Evolutionary conservation across 192 early-diverging fungal genomes (phyloP), one percentile per base, ranked within the genome.

Genomic region (Coemansia sp.): DNA sequence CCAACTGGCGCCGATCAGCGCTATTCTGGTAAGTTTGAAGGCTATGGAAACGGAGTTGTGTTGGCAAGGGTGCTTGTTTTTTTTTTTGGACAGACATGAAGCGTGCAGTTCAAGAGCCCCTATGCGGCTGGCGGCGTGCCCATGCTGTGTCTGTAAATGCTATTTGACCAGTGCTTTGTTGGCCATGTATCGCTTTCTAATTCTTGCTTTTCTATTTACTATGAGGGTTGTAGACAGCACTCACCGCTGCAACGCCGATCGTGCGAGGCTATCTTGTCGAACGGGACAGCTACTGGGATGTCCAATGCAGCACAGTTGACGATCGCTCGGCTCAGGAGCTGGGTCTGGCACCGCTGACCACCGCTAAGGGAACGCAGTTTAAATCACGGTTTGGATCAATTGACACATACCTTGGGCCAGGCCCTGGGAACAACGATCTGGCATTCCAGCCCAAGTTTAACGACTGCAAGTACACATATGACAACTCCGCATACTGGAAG

Each of bases 371-470:
- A 72, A 86, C 85, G 11, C 94, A 98, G 52, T 85, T 87, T 40
- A 99, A 99, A 73, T 98, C 96, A 11, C 91, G 97, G 57, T 99
- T 97, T 67, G 96, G 93, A 62, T 93, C 95, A 5, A 94, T 98
- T 18, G 93, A 94, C 59, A 87, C 85, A 36, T 99, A 96, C 71
- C 84, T 98, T 21, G 80, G 78, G n/a, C 88, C 88, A 0, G 87
- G 69, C 16, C 68, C 69, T 16, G 43, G 42, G 9, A 63, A 41
- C 49, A 51, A 82, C 15, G 87, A 89, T 41, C 63, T 74, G 37
- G 86, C 78, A 39, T 93, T 89, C 78, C 90, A 91, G 67, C 83
- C 86, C 2, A 87, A 92, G 76, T 97, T 96, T 83, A 97, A 99
- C 80, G 97, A 99, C 84, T 76, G 94, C 49, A 73, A 87, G 52